Base-by-base conservation (phyloP, 768 basidiomycete species). In the Pleurotus tuoliensis region DNA sequence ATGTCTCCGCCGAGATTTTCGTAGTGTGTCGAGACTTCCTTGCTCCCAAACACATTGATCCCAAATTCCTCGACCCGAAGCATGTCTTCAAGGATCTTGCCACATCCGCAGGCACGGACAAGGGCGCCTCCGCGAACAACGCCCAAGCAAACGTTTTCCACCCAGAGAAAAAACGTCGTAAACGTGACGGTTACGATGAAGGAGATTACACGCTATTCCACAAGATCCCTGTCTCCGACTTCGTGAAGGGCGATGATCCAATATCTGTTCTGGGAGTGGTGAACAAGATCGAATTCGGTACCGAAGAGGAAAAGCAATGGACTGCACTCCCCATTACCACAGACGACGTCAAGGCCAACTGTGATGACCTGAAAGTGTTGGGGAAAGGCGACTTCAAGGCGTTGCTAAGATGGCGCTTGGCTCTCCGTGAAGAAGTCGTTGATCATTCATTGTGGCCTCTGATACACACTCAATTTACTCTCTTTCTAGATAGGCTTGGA, bases 1-100 rank as follows among this genome's bases (percentile, higher is more conserved):
- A 96, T 74, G 97, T 99, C 44, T 99, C 97, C 44, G 97, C 97
- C 11, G 97, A 99, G 73, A 99, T 99, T 67, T 99, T 99, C 79
- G 97, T 99, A 63, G 92, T 98, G 49, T 99, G 97, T 71, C 88
- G 88, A 56, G 92, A 92, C 57, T 99, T 93, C 75, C 81, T 92
- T 56, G 94, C 95, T 7, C 97, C 97, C 2, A 94, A 92, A 71
- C 82, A 88, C 63, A 96, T 99, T 64, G 97, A 99, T 66, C 94
- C 96, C 12, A 97, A 96, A 73, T 97, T 99, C 73, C 86, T 99
- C 59, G 95, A 98, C 69, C 92, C 96, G 3, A 92, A 87, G 67
- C 93, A 98, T 66, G 97, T 99, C 60, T 99, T 99, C 82, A 95
- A 97, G 70, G 96, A 98, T 50, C 76, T 92, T 18, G 75, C 84